A percentile compares a stretch with the other conserved stretches of the same genome.
Evolutionary conservation across 495 filamentous ascomycete species (phyloP).

Genomic region (Neurospora tetrasperma): DNA sequence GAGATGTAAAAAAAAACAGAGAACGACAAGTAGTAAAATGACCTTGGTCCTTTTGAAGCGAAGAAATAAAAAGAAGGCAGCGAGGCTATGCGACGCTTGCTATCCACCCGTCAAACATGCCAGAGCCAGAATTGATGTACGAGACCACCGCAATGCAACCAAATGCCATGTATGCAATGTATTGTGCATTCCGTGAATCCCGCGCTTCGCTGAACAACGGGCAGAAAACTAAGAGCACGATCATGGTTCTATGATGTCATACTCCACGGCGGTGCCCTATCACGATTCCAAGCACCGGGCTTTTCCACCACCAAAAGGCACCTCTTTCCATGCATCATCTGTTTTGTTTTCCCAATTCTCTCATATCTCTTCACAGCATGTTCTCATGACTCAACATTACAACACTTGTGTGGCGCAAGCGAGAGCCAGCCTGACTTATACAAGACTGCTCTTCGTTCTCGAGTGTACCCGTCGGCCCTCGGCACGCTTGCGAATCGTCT

Average conservation of each 20-base stretch:
- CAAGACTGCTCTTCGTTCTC: slow-evolving; percentile 45
- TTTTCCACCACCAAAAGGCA: background rate
- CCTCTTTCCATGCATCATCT: background rate
- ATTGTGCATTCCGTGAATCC: background rate
- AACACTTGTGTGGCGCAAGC: background rate
- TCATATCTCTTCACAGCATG: background rate
- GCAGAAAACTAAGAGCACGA: background rate
- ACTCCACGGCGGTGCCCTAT: background rate
- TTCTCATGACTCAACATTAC: background rate
- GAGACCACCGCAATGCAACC: background rate
- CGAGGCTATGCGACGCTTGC: background rate
- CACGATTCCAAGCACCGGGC: background rate
- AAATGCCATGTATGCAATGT: background rate
- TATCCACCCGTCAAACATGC: background rate
- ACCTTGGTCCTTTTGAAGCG: background rate
- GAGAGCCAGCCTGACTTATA: slow-evolving; percentile 16
- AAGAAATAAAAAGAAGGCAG: background rate
- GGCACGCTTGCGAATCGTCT: slow-evolving; percentile 27
- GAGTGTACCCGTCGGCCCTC: slow-evolving; percentile 34
- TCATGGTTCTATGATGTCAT: background rate
- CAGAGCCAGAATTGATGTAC: background rate
- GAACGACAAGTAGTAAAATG: background rate
- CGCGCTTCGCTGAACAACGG: background rate
- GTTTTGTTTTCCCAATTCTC: background rate
- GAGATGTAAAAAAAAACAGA: background rate